Conservation (phyloP, 495 filamentous ascomycete genomes). For the Xylaria curta region DNA sequence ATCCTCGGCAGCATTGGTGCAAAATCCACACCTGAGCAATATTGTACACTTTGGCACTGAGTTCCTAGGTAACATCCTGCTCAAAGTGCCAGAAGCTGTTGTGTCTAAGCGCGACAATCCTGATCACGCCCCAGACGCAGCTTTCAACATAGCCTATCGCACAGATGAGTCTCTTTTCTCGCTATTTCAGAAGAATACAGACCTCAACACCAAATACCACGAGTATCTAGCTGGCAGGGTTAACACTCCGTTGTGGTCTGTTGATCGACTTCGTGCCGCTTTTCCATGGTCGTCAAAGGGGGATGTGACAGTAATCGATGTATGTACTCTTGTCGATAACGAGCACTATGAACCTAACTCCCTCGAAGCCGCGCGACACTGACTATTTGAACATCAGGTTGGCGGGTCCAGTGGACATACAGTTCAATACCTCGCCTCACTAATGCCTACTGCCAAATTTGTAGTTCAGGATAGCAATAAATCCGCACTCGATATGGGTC, state of each 20-base stretch:
- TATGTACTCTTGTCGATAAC: constrained; percentile 8
- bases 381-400: constrained; percentile 29
- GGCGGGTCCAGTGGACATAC: constrained; percentile 56
- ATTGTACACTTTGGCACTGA: constrained; percentile 67
- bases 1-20: constrained; percentile 56
- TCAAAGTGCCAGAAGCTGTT: constrained; percentile 35
- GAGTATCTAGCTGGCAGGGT: constrained; percentile 33
- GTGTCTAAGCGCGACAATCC: constrained; percentile 34
- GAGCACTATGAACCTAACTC: neutral
- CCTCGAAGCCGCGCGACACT: neutral
- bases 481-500: constrained; percentile 34
- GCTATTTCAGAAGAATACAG: constrained; percentile 27
- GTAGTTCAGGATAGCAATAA: constrained; percentile 46
- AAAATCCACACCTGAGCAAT: constrained; percentile 1
- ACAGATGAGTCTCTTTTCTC: constrained; percentile 38
- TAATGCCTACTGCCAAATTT: constrained; percentile 42
- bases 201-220: constrained; percentile 31
- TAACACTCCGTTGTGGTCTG: constrained; percentile 33
- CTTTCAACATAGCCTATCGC: constrained; percentile 44
- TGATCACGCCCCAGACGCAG: constrained; percentile 34
- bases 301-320: constrained; percentile 35
- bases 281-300: constrained; percentile 4
- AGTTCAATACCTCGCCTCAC: constrained; percentile 41
- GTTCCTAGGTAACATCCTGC: constrained; percentile 28
- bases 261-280: constrained; percentile 32